Evolutionary conservation across 495 filamentous ascomycete species (phyloP).

Genomic region (Lasiosphaeris hirsuta): DNA sequence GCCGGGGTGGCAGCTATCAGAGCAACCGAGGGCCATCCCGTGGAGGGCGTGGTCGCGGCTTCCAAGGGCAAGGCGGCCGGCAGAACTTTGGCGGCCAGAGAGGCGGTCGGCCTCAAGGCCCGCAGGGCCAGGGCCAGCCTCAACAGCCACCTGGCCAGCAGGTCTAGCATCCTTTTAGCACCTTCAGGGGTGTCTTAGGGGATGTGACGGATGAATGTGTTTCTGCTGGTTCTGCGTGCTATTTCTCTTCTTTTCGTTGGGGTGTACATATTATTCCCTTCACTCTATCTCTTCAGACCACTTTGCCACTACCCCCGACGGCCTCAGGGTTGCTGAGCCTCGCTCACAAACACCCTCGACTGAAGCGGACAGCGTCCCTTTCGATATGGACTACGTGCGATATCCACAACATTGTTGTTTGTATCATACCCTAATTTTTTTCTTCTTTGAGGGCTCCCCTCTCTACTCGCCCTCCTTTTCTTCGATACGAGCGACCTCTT

Average conservation of each 20-base stretch:
- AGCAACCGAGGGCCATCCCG: slow-evolving; percentile 36
- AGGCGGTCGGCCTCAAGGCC: slow-evolving; percentile 31
- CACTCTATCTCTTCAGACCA: slow-evolving; percentile 4
- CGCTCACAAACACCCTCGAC: background rate
- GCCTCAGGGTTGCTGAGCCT: background rate
- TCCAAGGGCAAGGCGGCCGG: slow-evolving; percentile 33
- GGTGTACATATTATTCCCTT: slow-evolving; percentile 34
- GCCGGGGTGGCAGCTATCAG: slow-evolving; percentile 38
- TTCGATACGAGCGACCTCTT: slow-evolving; percentile 11
- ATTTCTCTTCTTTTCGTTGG: slow-evolving; percentile 15
- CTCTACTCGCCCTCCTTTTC: background rate
- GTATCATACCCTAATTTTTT: slow-evolving; percentile 24
- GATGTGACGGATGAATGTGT: slow-evolving; percentile 16
- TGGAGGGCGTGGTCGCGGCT: slow-evolving; percentile 23
- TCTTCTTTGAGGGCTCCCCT: background rate
- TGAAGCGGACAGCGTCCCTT: background rate
- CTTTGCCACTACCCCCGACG: background rate
- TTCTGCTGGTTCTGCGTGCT: slow-evolving; percentile 13
- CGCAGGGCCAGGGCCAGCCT: slow-evolving; percentile 17
- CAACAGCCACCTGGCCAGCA: slow-evolving; percentile 27
- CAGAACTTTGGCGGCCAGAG: slow-evolving; percentile 43
- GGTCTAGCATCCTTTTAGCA: slow-evolving; percentile 14
- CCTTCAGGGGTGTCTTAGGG: background rate
- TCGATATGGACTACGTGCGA: slow-evolving; percentile 6
- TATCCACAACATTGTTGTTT: slow-evolving; percentile 16